Base-by-base conservation (phyloP, 2,329 filamentous ascomycete genomes). In the Hansfordia pulvinata region DNA sequence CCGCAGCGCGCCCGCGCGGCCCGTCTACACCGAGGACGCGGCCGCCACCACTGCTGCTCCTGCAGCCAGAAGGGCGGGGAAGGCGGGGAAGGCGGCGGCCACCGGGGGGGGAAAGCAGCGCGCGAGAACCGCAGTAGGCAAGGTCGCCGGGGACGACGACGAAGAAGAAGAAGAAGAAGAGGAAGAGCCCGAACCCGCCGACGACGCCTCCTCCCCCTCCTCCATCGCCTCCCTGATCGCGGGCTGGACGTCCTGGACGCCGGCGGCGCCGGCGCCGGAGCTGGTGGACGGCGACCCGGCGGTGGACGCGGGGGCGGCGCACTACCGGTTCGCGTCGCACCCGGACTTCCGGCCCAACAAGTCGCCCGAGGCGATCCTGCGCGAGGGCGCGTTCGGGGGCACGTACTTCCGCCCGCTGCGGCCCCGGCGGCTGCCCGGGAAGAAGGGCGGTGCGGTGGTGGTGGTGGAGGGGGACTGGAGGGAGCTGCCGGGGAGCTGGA, bases 331-430 rank as follows among this genome's bases (percentile, higher is more conserved):
- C 40, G 30, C 30, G 8, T 49, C 48, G 6, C 52, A 58, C 30
- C 55, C 54, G 0, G 35, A 35, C 15, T 69, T 69, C 39, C 50
- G 42, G 2, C 64, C 64, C 3, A 69, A 69, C 39, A 68, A 66
- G 35, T 61, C 60, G 2, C 64, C 64, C 4, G 53, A 57, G 28
- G 58, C 60, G 29, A 58, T 69, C 35, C 49, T 68, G 9, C 52
- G 57, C 12, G 60, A 68, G 44, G 63, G 64, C 23, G 54, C 52
- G 29, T 68, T 68, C 35, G 64, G 64, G 8, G 64, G 63, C 10
- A 53, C 52, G 1, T 68, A 65, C 38, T 68, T 58, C 44, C 54
- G 62, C 0, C 60, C 61, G 0, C 43, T 66, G 4, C 49, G 51
- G 29, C 64, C 60, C 4, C 43, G 47, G 11, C 50, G 44, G 8